Percentiles rank a stretch among this genome's conserved stretches.
Conservation (phyloP, 306 rosid species). For the Quercus parvula region DNA sequence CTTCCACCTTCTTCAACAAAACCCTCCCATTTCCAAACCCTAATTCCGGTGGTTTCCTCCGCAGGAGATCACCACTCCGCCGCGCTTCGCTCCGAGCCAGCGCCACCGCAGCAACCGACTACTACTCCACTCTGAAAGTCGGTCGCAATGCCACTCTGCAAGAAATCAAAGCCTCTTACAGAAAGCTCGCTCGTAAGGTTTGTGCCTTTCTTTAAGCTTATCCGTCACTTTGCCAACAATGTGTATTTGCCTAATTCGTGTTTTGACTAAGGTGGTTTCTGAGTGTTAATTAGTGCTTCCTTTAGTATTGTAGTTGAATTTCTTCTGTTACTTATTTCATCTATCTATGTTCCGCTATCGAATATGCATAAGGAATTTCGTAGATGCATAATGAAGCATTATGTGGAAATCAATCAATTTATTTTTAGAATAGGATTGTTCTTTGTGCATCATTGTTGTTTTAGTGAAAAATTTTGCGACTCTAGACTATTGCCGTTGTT, state of each 20-base stretch:
- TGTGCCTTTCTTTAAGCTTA: neutral
- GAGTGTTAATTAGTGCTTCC: no score
- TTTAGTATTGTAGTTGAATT: no score
- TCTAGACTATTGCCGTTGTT: neutral
- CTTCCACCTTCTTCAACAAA: constrained; percentile 29
- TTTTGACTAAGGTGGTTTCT: no score
- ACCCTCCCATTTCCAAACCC: constrained; percentile 13
- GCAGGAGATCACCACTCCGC: constrained; percentile 28
- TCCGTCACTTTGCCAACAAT: neutral
- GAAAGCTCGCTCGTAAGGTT: constrained; percentile 91
- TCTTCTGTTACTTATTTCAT: no score
- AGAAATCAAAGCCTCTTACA: constrained; percentile 71
- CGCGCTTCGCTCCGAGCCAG: constrained; percentile 30
- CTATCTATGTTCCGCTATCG: no score
- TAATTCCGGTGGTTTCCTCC: constrained; percentile 19
- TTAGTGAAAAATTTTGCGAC: no score
- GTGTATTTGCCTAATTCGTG: no score
- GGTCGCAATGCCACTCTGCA: constrained; percentile 57
- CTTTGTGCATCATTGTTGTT: neutral
- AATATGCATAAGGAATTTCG: neutral
- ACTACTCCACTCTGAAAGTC: constrained; percentile 68
- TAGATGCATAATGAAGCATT: neutral
- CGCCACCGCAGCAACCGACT: constrained; percentile 37
- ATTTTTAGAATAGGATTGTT: neutral
- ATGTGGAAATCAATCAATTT: neutral